These are phyloP conservation scores for Aspergillus sp. DNA, from an alignment of 2,329 filamentous ascomycete species.

Conservation along the genomic window DNA sequence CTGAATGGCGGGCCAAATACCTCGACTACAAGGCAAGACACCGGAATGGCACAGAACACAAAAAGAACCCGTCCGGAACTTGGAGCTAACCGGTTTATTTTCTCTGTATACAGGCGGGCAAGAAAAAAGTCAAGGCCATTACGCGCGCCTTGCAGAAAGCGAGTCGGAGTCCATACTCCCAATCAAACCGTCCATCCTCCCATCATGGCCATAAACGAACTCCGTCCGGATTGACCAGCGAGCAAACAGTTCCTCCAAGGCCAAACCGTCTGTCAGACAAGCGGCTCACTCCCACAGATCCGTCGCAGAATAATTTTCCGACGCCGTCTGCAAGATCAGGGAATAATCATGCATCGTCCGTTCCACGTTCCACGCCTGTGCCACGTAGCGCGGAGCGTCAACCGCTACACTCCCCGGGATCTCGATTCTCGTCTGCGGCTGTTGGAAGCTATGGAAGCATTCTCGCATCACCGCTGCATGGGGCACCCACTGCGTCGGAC, in stretches of 20 bases:
- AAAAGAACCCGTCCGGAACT: background rate
- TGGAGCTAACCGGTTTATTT: background rate
- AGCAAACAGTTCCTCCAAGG: conserved; percentile 3
- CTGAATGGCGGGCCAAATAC: conserved; percentile 93
- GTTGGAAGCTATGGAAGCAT: conserved; percentile 59
- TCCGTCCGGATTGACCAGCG: background rate
- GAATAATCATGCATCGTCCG: background rate
- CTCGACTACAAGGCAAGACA: conserved; percentile 74
- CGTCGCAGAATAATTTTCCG: background rate
- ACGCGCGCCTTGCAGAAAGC: conserved; percentile 59
- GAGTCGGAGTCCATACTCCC: conserved; percentile 36
- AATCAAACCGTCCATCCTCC: conserved; percentile 39
- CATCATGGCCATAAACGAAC: conserved; percentile 2
- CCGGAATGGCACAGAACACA: background rate
- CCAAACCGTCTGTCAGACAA: conserved; percentile 7
- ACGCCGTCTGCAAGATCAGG: conserved; percentile 5
- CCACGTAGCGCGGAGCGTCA: conserved; percentile 29
- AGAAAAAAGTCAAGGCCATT: conserved; percentile 87
- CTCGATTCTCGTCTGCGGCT: conserved; percentile 25
- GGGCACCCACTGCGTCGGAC: conserved; percentile 22
- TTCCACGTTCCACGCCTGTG: conserved; percentile 28
- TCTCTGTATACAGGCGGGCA: conserved; percentile 52
- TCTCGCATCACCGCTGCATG: conserved; percentile 48
- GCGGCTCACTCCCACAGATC: background rate
- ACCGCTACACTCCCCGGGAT: conserved; percentile 26